phyloP scores from a whole-genome alignment of 257 asterid species.

The Solanum gracilifrons region DNA sequence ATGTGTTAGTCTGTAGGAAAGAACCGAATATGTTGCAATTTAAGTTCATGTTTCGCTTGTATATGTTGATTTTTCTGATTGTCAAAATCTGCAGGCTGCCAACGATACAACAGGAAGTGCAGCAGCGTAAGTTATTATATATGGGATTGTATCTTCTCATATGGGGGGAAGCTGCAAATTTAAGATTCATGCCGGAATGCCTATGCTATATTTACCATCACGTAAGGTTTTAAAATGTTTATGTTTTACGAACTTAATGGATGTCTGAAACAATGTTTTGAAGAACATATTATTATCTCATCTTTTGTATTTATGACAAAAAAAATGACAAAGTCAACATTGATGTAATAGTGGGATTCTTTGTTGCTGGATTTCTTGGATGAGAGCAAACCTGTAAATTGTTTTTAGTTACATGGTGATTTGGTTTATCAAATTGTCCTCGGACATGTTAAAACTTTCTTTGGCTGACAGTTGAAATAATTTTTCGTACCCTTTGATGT shows the following conservation, averaged over 20 bases:
- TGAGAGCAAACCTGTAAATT: not conserved
- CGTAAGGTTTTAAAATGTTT: conserved; percentile 37
- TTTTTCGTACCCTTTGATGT: not conserved
- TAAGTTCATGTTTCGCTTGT: not conserved
- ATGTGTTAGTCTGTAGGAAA: not conserved
- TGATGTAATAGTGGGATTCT: not conserved
- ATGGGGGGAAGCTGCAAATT: conserved; percentile 99
- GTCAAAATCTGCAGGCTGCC: conserved; percentile 59
- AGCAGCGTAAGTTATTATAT: conserved; percentile 84
- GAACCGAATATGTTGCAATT: not conserved
- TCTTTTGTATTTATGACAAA: not conserved
- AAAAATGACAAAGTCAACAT: not conserved
- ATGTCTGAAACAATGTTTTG: not conserved
- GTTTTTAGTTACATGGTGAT: not conserved
- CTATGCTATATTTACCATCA: conserved; percentile 97
- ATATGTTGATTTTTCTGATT: conserved; percentile 7
- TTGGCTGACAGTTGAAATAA: not conserved
- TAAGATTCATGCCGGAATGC: conserved; percentile 97
- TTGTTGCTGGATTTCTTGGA: not conserved
- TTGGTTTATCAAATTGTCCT: not conserved
- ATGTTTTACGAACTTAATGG: not conserved
- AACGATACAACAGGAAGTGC: conserved; percentile 97
- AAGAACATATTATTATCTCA: not conserved
- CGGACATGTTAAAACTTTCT: not conserved
- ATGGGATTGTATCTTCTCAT: conserved; percentile 92